phyloP scores from a whole-genome alignment of 1,139 yeast genomes.

The Kodamaea plutei region DNA sequence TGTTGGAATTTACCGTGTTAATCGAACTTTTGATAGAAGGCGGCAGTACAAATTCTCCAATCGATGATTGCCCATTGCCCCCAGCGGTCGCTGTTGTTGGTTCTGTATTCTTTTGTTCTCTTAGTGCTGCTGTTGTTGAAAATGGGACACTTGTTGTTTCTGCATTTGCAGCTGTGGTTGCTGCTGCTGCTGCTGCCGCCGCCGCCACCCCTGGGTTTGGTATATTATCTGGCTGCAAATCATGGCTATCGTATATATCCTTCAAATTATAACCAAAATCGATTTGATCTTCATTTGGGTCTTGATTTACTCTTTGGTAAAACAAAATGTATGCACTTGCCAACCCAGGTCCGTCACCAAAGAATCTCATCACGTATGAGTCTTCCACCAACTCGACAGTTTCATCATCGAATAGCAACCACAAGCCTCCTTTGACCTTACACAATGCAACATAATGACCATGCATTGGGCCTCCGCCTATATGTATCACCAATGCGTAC shows the following conservation, averaged over 20 bases:
- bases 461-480: constrained; percentile 97
- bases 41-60: too few species aligned
- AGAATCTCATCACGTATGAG: constrained; percentile 75
- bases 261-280: constrained; percentile 36
- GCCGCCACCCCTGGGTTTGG: constrained; percentile 5
- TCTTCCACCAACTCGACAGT: constrained; percentile 88
- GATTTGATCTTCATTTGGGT: constrained; percentile 28
- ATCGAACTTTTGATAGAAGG: not conserved
- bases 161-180: not conserved
- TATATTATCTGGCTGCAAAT: too few species aligned
- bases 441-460: constrained; percentile 92
- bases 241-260: constrained; percentile 34
- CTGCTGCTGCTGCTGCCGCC: not conserved
- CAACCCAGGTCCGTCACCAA: constrained; percentile 84
- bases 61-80: not conserved
- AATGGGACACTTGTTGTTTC: too few species aligned
- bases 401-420: constrained; percentile 95
- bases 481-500: constrained; percentile 83
- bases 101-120: not conserved
- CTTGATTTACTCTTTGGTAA: constrained; percentile 43
- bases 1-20: too few species aligned
- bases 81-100: not conserved
- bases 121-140: too few species aligned
- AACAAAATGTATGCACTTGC: constrained; percentile 90
- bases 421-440: constrained; percentile 73